Evolutionary conservation across 2,329 filamentous ascomycete species (phyloP).

Genomic region (Fonsecaea monophora): DNA sequence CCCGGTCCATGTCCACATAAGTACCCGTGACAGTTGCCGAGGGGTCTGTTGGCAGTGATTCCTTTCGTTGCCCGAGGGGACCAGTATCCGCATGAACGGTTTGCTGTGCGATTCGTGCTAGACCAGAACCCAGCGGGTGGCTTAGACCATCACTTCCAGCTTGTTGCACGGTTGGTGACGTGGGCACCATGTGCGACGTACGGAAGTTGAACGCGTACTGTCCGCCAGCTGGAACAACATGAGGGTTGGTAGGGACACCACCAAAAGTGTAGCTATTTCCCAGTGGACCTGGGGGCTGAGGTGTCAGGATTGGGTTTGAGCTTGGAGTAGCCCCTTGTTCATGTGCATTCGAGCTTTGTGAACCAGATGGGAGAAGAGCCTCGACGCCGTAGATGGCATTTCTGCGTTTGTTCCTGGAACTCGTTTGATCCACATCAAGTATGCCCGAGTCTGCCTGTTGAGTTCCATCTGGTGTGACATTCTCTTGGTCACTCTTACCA

Average conservation of each 20-base stretch:
- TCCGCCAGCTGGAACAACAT: constrained; percentile 13
- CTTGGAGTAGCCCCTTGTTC: constrained; percentile 1
- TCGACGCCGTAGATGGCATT: constrained; percentile 30
- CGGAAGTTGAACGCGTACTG: constrained; percentile 14
- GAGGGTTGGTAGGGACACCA: constrained; percentile 21
- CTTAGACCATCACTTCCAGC: neutral
- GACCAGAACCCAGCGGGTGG: constrained; percentile 14
- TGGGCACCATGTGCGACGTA: neutral
- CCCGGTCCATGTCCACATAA: constrained; percentile 31
- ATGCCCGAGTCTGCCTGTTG: neutral
- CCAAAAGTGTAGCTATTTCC: constrained; percentile 24
- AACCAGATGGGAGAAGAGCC: constrained; percentile 24
- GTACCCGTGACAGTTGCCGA: neutral
- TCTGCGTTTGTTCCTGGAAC: constrained; percentile 18
- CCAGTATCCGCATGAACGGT: neutral
- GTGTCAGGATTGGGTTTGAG: neutral
- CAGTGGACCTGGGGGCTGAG: neutral
- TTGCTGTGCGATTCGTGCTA: constrained; percentile 18
- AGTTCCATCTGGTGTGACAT: constrained; percentile 4
- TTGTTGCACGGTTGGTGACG: neutral
- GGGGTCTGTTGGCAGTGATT: constrained; percentile 5
- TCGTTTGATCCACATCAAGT: neutral
- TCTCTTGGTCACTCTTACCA: constrained; percentile 20
- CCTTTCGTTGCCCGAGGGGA: constrained; percentile 5
- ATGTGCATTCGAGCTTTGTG: neutral